Evolutionary conservation across 805 yeast genomes (phyloP), one percentile per base, ranked within the genome.

Genomic region (Lipomyces mesembrius): DNA sequence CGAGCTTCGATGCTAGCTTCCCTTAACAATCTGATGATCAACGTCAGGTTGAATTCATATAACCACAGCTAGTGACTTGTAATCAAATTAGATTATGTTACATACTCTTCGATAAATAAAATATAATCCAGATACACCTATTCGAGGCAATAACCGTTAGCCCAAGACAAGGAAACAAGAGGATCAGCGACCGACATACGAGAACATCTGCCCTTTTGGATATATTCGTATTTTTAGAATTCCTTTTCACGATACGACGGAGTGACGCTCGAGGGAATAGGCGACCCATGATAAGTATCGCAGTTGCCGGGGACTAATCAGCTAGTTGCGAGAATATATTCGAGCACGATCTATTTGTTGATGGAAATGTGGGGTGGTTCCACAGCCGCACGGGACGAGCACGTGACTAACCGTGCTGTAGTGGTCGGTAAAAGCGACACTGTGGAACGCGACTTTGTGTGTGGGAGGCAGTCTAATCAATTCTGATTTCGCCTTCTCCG

Each of bases 51-150:
- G 22, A 43, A 17, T 1, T 43, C 22, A 17, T 5, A n/a, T 11
- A 17, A 6, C 22, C 49, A 6, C 22, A 8, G 22, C 20, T 8
- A 17, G 20, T 17, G 22, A n/a, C n/a, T 6, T 43, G 22, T 17
- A 8, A 17, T 17, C 20, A 17, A 5, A 37, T 14, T 14, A 37
- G 43, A 43, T n/a, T n/a, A 43, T 17, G 49, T n/a, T 8, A 39
- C 64, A 4, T 62, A 70, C 72, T 46, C 63, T 35, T 70, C 70
- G 43, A 70, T 43, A 57, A 70, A 70, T 3, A 69, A 43, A 9
- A 68, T 49, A 35, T 69, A 68, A 51, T 68, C 59, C 46, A 70
- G 66, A 39, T 65, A 70, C 25, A 70, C 62, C 72, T 69, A 32
- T 32, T n/a, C 49, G 43, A 43, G 49, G 20, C 22, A 34, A 49